Evolutionary conservation across 2,329 filamentous ascomycete species (phyloP).

Genomic region (Neonectria ditissima): DNA sequence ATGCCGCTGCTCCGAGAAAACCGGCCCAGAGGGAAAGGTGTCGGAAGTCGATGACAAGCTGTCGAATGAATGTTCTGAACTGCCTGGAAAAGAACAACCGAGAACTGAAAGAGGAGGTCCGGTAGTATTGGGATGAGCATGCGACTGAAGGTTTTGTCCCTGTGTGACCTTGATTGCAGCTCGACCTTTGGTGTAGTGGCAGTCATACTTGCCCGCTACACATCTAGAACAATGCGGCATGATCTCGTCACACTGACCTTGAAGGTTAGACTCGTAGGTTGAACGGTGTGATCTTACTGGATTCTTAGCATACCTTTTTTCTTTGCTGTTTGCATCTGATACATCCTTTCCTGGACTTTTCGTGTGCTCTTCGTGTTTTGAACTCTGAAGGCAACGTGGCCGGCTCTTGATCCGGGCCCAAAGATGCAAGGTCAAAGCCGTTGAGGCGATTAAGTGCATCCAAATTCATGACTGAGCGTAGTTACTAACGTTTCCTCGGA

Average conservation of each 20-base stretch:
- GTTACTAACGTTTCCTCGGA: too few relatives aligned
- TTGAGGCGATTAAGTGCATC: too few relatives aligned
- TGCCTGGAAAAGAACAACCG: not conserved
- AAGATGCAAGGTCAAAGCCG: too few relatives aligned
- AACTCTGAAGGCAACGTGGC: not conserved
- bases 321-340: conserved; percentile 38
- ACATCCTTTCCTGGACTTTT: conserved; percentile 41
- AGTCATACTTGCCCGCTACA: conserved; percentile 19
- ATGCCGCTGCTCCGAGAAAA: not conserved
- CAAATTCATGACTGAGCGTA: too few relatives aligned
- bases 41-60: not conserved
- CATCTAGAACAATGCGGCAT: conserved; percentile 36
- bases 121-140: not conserved
- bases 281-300: too few relatives aligned
- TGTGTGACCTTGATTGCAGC: not conserved
- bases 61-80: not conserved
- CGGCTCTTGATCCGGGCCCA: not conserved
- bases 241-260: conserved; percentile 33
- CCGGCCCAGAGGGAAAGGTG: not conserved
- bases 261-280: too few relatives aligned
- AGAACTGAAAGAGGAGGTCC: not conserved
- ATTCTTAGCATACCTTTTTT: conserved; percentile 33
- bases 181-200: conserved; percentile 30
- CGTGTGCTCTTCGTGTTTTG: conserved; percentile 34
- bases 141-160: not conserved